These are phyloP conservation scores for Chytriomyces confervae DNA, from an alignment of 192 early-diverging fungal species.

Conservation along the genomic window DNA sequence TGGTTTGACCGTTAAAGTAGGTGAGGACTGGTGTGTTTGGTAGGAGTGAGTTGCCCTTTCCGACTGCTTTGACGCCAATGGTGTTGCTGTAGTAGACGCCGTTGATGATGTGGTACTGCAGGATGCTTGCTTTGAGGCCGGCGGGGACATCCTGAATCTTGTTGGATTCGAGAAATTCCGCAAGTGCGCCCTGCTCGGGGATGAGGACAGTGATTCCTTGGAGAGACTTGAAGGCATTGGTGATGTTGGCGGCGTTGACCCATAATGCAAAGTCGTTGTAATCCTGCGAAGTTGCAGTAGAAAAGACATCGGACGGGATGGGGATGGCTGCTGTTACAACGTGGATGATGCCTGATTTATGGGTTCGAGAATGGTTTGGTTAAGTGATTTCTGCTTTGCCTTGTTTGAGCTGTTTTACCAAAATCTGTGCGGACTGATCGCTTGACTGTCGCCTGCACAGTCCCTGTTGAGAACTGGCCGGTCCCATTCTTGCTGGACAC, in stretches of 20 bases:
- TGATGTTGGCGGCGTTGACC: neutral
- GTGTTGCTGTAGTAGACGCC: conserved; percentile 12
- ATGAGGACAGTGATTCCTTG: conserved; percentile 21
- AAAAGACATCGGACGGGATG: conserved; percentile 8
- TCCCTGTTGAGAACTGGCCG: conserved; percentile 24
- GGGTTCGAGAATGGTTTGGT: neutral
- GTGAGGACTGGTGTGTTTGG: neutral
- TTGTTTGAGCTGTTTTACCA: neutral
- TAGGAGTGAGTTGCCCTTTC: neutral
- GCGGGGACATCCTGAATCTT: neutral
- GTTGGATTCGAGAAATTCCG: neutral
- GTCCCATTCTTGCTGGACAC: neutral
- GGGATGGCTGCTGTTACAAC: neutral
- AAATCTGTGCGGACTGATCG: conserved; percentile 16
- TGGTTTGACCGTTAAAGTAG: neutral
- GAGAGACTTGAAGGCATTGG: conserved; percentile 1
- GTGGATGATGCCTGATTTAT: conserved; percentile 9
- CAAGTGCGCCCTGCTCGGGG: conserved; percentile 7
- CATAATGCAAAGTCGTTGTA: conserved; percentile 2
- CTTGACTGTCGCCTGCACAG: neutral
- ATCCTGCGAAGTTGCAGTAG: neutral
- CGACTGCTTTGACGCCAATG: neutral
- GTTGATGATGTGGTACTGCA: conserved; percentile 18
- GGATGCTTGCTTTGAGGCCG: neutral
- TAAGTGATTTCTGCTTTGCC: neutral